Evolutionary conservation across 2,329 filamentous ascomycete species (phyloP).

Genomic region (Stachybotrys echinatus): DNA sequence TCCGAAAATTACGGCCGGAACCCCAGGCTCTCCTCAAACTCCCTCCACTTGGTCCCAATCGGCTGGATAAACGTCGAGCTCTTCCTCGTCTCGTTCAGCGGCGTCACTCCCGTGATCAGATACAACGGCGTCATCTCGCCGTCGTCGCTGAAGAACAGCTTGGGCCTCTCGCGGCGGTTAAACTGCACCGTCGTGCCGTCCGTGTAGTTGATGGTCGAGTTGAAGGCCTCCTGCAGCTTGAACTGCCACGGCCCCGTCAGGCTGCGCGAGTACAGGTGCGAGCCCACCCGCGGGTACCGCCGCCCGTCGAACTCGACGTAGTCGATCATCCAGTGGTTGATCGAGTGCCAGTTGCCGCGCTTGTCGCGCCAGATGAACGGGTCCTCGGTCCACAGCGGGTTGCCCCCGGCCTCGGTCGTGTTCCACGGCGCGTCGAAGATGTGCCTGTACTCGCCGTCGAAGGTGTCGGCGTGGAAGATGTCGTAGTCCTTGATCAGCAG

Average conservation of each 20-base stretch:
- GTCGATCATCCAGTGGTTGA: conserved; percentile 23
- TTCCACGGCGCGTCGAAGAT: conserved; percentile 10
- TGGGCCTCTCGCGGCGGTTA: conserved; percentile 40
- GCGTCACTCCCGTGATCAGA: conserved; percentile 41
- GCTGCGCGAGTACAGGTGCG: conserved; percentile 19
- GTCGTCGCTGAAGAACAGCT: conserved; percentile 42
- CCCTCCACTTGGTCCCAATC: conserved; percentile 8
- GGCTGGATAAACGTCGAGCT: conserved; percentile 10
- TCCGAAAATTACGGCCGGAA: not conserved
- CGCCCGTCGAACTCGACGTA: conserved; percentile 16
- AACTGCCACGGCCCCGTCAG: conserved; percentile 23
- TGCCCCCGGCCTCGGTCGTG: conserved; percentile 5
- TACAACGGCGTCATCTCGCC: conserved; percentile 40
- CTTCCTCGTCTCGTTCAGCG: conserved; percentile 13
- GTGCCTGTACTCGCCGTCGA: conserved; percentile 3
- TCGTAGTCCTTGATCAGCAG: conserved; percentile 9
- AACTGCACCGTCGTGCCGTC: conserved; percentile 34
- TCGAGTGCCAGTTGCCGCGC: conserved; percentile 24
- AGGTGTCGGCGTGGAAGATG: conserved; percentile 3
- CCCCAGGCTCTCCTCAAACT: conserved; percentile 5
- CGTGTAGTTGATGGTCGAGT: conserved; percentile 21
- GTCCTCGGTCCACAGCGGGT: conserved; percentile 18
- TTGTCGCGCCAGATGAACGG: conserved; percentile 27
- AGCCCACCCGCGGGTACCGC: conserved; percentile 21
- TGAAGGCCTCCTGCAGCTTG: conserved; percentile 18